Base-by-base conservation (phyloP, 2,329 filamentous ascomycete genomes). In the Dryadomyces quercivorus region DNA sequence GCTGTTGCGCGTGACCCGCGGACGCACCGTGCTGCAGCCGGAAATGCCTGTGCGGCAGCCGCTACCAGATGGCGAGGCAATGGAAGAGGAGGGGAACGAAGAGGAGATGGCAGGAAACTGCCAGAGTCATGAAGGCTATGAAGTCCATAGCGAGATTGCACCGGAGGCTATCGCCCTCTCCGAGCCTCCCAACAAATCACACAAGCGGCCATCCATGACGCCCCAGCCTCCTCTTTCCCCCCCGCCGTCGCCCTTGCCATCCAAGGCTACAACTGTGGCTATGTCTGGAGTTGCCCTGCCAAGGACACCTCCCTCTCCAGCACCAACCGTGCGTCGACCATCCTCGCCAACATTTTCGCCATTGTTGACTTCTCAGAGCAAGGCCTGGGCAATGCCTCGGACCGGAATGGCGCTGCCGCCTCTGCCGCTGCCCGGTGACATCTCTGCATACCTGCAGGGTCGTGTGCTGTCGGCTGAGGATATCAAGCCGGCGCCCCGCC, bases 381-480 rank as follows among this genome's bases (percentile, higher is more conserved):
- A 74, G 59, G 83, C 82, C 60, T 97, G 92, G 87, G 80, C 78
- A 15, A 97, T 98, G 92, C 92, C 92, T n/a, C 78, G 93, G 56
- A 98, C 93, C 0, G 89, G 90, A 40, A 77, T 95, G 62, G 86
- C 82, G 26, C 77, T 98, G 49, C 92, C 93, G 1, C 85, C 82
- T 49, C 75, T 98, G 16, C 93, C 93, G 0, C 84, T 85, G 55
- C 80, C 85, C 1, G 79, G 84, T 52, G 88, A 95, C 62, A 91
- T 96, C 56, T 88, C 88, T 51, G 82, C 81, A 47, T 98, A 95
- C 68, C 80, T 98, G 5, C 81, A 95, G 22, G 85, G 86, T 38
- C 91, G 94, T 60, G 92, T 97, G 13, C 77, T 98, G 49, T 95
- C 89, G 0, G 89, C 93, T 9, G 93, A 98, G 70, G 93, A 97